Evolutionary conservation across 768 basidiomycete genomes (phyloP), one percentile per base, ranked within the genome.

Genomic region (Mycena venus): DNA sequence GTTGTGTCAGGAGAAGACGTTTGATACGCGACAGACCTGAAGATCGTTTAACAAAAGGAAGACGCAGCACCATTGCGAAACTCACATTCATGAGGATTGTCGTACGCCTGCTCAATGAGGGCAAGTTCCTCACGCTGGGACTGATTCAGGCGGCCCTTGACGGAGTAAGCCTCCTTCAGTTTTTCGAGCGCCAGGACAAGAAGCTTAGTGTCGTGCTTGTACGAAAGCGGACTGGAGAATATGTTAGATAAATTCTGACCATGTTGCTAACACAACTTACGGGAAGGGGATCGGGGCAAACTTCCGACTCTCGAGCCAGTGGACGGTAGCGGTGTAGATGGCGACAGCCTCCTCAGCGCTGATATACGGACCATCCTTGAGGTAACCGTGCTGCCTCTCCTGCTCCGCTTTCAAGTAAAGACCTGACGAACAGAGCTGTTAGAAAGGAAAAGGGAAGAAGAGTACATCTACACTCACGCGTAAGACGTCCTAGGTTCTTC

Each of bases 211-310:
- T 99, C 98, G 80, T 99, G 98, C 86, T 99, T 99, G 86, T 99
- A 99, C 29, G 97, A 98, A 34, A 99, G 87, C 3, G 98, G 98
- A 1, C 94, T 95, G 74, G 8, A 67, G 44, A 61, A 65, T 27
- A n/a, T 9, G 59, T 44, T 19, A 68, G 55, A 23, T 12, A 56
- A 3, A 23, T 15, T 3, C 44, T 44, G 12, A 34, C 61, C 31
- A 60, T 34, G 63, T 8, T 56, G 29, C 53, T 29, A 7, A 42
- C n/a, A 63, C 59, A 40, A 84, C 92, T 79, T 80, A 95, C 89
- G 98, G 98, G 93, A 99, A 99, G 44, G 98, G 98, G 78, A 99
- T 99, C 3, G 98, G 98, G 8, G 97, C 95, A 84, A 99, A 99
- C 83, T 99, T 99, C 79, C 98, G 91, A 79, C 94, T 96, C 84